phyloP scores from a whole-genome alignment of 805 yeast genomes.

The Saturnispora halmiae region DNA sequence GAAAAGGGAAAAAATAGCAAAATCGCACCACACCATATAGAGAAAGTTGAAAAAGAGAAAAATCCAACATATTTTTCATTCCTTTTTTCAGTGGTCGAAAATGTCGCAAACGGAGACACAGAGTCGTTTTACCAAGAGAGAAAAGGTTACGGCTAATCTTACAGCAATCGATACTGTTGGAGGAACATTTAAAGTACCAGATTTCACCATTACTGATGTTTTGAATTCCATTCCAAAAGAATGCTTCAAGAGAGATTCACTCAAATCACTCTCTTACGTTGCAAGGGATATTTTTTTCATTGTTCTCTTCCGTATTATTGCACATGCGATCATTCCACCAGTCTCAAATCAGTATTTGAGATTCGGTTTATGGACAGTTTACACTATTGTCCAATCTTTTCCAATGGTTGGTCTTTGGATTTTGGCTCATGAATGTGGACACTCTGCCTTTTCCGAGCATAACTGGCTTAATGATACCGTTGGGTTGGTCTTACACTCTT shows the following conservation, averaged over 20 bases:
- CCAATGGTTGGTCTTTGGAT: conserved; percentile 56
- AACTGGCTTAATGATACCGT: conserved; percentile 43
- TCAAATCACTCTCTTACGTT: conserved; percentile 43
- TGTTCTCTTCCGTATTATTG: conserved; percentile 35
- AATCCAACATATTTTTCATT: too few relatives aligned
- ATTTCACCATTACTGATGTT: conserved; percentile 49
- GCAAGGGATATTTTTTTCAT: conserved; percentile 42
- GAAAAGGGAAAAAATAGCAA: conserved; percentile 1
- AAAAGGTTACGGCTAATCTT: conserved; percentile 11
- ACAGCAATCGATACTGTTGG: conserved; percentile 46
- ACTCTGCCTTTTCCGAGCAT: conserved; percentile 51
- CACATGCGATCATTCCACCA: conserved; percentile 35
- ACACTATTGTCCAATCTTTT: conserved; percentile 34
- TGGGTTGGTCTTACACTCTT: conserved; percentile 56
- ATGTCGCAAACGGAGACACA: too few relatives aligned
- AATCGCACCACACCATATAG: too few relatives aligned
- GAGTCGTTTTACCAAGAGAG: conserved; percentile 1
- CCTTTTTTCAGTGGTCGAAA: too few relatives aligned
- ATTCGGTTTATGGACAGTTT: conserved; percentile 34
- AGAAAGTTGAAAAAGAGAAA: neutral
- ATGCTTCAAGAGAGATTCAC: conserved; percentile 47
- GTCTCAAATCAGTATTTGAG: conserved; percentile 30
- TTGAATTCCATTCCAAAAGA: conserved; percentile 51
- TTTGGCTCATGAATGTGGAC: conserved; percentile 59
- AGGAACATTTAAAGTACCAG: conserved; percentile 50